Conservation (phyloP, 192 early-diverging fungal species). For the Obelidium mucronatum region DNA sequence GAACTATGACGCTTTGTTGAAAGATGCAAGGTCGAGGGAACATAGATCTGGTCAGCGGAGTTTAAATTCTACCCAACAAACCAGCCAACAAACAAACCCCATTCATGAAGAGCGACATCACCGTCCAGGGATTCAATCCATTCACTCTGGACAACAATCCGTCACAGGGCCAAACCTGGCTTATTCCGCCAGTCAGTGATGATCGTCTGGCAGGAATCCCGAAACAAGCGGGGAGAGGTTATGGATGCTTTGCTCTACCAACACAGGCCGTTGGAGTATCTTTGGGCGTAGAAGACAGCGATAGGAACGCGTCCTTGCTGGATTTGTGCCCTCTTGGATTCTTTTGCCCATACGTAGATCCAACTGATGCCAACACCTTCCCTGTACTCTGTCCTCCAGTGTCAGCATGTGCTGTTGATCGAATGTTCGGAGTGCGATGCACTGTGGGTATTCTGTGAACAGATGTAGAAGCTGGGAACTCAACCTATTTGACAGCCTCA, state of each 20-base stretch:
- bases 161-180: neutral
- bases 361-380: constrained; percentile 16
- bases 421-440: constrained; percentile 33
- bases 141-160: neutral
- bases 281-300: neutral
- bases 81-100: neutral
- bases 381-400: constrained; percentile 44
- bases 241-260: constrained; percentile 27
- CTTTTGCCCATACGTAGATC: constrained; percentile 42
- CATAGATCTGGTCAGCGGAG: too few relatives aligned
- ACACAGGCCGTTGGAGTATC: constrained; percentile 23
- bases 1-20: too few relatives aligned
- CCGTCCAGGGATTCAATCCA: neutral
- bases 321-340: constrained; percentile 36
- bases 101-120: neutral
- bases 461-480: neutral
- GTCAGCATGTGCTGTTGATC: constrained; percentile 28
- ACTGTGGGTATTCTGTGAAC: constrained; percentile 6
- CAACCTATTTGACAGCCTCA: constrained; percentile 29
- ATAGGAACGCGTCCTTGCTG: neutral
- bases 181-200: neutral
- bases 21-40: too few relatives aligned
- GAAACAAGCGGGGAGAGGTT: neutral
- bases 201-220: neutral
- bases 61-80: too few relatives aligned